phyloP scores from a whole-genome alignment of 768 basidiomycete genomes.

The Lyophyllum shimeji region DNA sequence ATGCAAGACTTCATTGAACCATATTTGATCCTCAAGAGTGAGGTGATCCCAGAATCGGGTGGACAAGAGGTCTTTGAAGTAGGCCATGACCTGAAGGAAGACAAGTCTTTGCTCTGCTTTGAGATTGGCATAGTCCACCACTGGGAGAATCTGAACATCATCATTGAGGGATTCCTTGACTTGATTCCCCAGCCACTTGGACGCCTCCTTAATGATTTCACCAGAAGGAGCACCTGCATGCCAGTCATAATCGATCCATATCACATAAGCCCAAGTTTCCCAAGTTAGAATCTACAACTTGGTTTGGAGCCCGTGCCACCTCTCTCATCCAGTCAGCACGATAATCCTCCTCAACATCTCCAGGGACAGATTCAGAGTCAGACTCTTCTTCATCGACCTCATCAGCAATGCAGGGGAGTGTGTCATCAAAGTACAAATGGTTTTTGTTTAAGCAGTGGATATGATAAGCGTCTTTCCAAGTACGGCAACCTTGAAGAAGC shows the following conservation, averaged over 20 bases:
- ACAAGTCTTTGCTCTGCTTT: conserved; percentile 10
- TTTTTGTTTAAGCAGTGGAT: background rate
- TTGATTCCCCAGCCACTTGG: conserved; percentile 16
- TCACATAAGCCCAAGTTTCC: conserved; percentile 17
- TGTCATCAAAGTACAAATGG: background rate
- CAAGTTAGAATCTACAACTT: conserved; percentile 10
- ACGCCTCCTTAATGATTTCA: conserved; percentile 8
- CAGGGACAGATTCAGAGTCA: background rate
- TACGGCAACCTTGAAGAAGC: conserved; percentile 1
- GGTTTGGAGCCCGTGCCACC: conserved; percentile 15
- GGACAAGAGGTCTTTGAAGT: conserved; percentile 1
- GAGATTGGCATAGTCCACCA: conserved; percentile 9
- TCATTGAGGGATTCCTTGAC: conserved; percentile 23
- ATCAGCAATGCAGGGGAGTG: conserved; percentile 20
- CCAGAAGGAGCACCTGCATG: conserved; percentile 12
- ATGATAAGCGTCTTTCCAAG: background rate
- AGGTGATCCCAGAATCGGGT: background rate
- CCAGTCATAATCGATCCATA: conserved; percentile 24
- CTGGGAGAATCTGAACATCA: conserved; percentile 20
- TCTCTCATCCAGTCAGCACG: conserved; percentile 23
- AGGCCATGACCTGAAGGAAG: conserved; percentile 12
- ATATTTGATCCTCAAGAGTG: background rate
- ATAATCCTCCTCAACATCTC: conserved; percentile 8
- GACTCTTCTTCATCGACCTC: background rate
- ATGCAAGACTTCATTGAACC: background rate